Evolutionary conservation across 2,329 filamentous ascomycete genomes (phyloP), one percentile per base, ranked within the genome.

Genomic region (Cercospora sesami): DNA sequence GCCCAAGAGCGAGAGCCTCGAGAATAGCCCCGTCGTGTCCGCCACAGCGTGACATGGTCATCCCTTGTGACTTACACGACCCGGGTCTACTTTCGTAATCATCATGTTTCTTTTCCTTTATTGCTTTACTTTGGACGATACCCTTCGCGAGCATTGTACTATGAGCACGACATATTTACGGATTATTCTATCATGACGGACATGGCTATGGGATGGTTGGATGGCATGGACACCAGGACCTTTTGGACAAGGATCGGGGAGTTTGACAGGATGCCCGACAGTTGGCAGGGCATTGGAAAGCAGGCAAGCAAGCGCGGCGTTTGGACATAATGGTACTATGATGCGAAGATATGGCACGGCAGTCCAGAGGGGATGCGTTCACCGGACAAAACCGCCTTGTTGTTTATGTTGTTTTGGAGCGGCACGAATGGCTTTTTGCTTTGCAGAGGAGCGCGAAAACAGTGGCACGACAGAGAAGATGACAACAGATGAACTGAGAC

Each of bases 1-100:
- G 28, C 78, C 78, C 21, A 78, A 78, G 72, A 77, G 74, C 70
- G 76, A 76, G 39, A 75, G 74, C 68, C 60, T 71, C 10, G 73
- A 76, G 45, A 71, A 73, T 57, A 78, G 75, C 66, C 76, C 78
- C 8, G 69, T 76, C 48, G 70, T 77, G 53, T 67, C 75, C 21
- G 72, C 75, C 18, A 70, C 72, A 30, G 73, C 72, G 51, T 77
- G 66, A 66, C 48, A 26, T 53, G 48, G 14, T 53, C 48, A 21
- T 26, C 9, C 23, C 36, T 60, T 23, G 48, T 45, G 51, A 42
- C 31, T 58, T 16, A 18, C 36, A 51, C 45, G 18, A 51, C 45
- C 16, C 45, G 45, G 1, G 18, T 23, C 45, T 51, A 23, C 45
- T 51, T 23, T 23, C 45, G 45, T 23, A 51, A 21, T 51, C 9